Base-by-base conservation (phyloP, 495 filamentous ascomycete genomes). In the Friedmanniomyces endolithicus region DNA sequence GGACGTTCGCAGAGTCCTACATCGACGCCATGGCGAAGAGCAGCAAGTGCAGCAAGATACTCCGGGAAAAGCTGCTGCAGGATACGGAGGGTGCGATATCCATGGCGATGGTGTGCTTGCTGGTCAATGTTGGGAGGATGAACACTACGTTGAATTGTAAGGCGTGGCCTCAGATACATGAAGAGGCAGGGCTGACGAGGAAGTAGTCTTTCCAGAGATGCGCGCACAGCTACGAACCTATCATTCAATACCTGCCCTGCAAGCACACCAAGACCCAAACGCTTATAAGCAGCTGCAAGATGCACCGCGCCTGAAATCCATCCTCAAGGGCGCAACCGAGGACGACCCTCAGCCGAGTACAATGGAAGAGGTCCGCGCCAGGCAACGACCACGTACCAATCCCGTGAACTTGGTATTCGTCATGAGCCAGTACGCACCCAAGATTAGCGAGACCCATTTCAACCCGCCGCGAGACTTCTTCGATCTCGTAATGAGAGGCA, bases 241-340 rank as follows among this genome's bases (percentile, higher is more conserved):
- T 72, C 92, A 98, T 69, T 90, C 94, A 0, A 98, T 98, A 58
- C 92, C 92, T 12, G 95, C 87, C 1, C 75, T 98, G 4, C 92
- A 98, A 72, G 90, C 90, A 39, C 85, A 86, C 54, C 89, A 94
- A 69, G 92, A 97, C 61, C 86, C 88, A 16, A 90, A 90, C 59
- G 87, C 90, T 23, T 96, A 98, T 71, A 98, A 98, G 67, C 92
- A 98, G 65, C 76, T 98, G 8, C 92, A 98, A 67, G 92, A 98
- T 73, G 92, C 92, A 7, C 92, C 92, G 0, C 80, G 92, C 34
- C 76, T 98, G 34, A 98, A 98, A 62, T 96, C 92, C 6, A 98
- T 98, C 53, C 76, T 98, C 23, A 98, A 98, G 71, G 92, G 92
- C 22, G 94, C 90, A 20, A 94, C 88, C 3, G 92, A 98, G 65